Percentiles rank a stretch among this genome's conserved stretches.
phyloP scores from a whole-genome alignment of 345 rosid species.

The Clausena lansium region DNA sequence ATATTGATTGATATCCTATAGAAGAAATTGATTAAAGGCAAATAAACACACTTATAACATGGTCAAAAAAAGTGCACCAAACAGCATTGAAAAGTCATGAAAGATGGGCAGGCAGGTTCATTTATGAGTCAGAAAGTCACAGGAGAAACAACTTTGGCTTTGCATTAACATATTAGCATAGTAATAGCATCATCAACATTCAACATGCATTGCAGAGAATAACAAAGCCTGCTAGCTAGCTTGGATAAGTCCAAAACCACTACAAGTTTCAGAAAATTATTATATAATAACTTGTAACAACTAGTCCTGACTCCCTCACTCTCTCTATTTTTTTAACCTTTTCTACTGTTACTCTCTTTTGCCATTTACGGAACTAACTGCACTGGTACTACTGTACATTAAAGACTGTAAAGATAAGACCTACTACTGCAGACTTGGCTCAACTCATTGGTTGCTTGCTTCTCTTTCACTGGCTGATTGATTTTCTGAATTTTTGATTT shows the following conservation, averaged over 20 bases:
- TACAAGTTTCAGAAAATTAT: constrained; percentile 8
- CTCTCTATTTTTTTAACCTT: not conserved
- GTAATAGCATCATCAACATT: not conserved
- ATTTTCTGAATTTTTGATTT: not conserved
- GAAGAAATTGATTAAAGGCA: not conserved
- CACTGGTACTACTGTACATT: constrained; percentile 11
- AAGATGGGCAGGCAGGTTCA: constrained; percentile 24
- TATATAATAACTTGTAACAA: constrained; percentile 13
- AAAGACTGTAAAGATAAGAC: constrained; percentile 17
- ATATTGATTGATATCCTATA: not conserved
- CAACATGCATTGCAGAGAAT: constrained; percentile 5
- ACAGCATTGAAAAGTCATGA: constrained; percentile 18
- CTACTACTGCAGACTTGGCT: constrained; percentile 2
- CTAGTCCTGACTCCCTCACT: constrained; percentile 2
- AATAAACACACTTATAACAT: not conserved
- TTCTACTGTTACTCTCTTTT: constrained; percentile 4
- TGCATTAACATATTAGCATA: not conserved
- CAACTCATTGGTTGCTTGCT: not conserved
- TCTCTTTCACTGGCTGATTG: constrained; percentile 1
- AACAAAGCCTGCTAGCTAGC: constrained; percentile 7
- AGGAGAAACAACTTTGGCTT: constrained; percentile 6
- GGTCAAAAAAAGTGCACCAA: constrained; percentile 23
- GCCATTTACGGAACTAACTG: constrained; percentile 22
- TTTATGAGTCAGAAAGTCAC: constrained; percentile 16
- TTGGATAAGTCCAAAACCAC: constrained; percentile 14